A percentile compares a stretch with the other conserved stretches of the same genome.
phyloP scores from a whole-genome alignment of 176 grass and related monocot species.

The Ampelocalamus luodianensis region DNA sequence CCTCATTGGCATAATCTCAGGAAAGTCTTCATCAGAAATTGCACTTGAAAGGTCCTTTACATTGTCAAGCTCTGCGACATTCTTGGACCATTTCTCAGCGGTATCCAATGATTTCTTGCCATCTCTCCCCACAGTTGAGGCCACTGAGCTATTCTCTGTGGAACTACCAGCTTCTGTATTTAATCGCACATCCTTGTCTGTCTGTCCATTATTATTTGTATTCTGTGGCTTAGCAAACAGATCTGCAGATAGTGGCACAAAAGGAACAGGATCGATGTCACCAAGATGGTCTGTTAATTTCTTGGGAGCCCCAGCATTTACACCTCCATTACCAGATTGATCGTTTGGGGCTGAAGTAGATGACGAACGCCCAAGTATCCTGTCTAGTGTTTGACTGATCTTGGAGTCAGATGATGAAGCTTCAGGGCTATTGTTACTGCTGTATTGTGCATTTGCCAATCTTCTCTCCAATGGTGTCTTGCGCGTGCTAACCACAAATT shows the following conservation, averaged over 20 bases:
- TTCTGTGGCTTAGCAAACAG: constrained; percentile 65
- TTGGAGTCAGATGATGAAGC: constrained; percentile 45
- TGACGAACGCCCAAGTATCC: constrained; percentile 73
- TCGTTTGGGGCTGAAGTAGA: constrained; percentile 30
- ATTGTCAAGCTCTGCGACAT: constrained; percentile 49
- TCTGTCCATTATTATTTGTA: constrained; percentile 42
- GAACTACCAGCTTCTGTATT: constrained; percentile 17
- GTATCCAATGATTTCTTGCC: constrained; percentile 28
- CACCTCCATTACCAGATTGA: constrained; percentile 34
- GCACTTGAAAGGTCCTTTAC: constrained; percentile 41
- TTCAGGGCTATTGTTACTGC: constrained; percentile 33
- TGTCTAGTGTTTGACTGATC: constrained; percentile 85
- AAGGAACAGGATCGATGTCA: constrained; percentile 62
- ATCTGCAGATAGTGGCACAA: constrained; percentile 76
- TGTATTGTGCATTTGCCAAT: constrained; percentile 58
- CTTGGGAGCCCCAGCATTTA: constrained; percentile 39
- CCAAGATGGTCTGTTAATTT: constrained; percentile 47
- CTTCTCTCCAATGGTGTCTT: constrained; percentile 75
- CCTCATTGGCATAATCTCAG: constrained; percentile 81
- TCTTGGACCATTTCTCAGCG: constrained; percentile 54
- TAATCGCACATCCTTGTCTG: constrained; percentile 30
- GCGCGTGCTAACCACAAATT: constrained; percentile 71
- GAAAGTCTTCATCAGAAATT: constrained; percentile 60
- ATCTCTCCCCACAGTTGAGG: constrained; percentile 31
- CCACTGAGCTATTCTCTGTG: background rate